Evolutionary conservation across 2,329 filamentous ascomycete genomes (phyloP).

Genomic region (Pseudogymnoascus sp.): DNA sequence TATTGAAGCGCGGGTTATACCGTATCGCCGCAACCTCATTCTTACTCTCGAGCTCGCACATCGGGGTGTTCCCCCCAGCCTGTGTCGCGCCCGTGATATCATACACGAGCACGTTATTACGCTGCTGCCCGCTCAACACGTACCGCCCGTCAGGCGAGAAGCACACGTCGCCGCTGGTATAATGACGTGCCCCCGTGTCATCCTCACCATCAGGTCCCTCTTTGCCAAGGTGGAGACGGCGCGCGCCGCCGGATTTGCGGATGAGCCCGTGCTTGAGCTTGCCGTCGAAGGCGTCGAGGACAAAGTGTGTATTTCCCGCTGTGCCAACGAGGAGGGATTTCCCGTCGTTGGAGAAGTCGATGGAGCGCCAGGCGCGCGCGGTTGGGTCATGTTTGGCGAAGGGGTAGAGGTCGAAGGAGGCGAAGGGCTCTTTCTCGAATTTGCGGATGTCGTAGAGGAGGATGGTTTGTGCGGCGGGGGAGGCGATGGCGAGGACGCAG

Average conservation of each 20-base stretch:
- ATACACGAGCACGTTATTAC: conserved; percentile 74
- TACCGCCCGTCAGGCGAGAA: conserved; percentile 86
- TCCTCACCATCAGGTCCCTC: conserved; percentile 19
- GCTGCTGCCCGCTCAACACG: conserved; percentile 68
- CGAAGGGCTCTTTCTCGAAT: conserved; percentile 85
- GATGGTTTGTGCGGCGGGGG: conserved; percentile 67
- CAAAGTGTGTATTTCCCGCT: conserved; percentile 73
- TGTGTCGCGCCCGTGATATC: conserved; percentile 44
- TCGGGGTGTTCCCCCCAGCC: conserved; percentile 42
- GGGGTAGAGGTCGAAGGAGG: conserved; percentile 67
- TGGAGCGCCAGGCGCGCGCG: conserved; percentile 63
- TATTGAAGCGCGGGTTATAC: conserved; percentile 86
- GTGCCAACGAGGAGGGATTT: conserved; percentile 80
- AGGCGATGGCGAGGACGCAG: conserved; percentile 82
- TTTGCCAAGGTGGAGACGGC: conserved; percentile 46
- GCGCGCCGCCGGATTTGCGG: conserved; percentile 46
- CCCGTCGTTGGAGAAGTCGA: conserved; percentile 95
- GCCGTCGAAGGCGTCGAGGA: conserved; percentile 90
- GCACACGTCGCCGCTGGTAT: conserved; percentile 67
- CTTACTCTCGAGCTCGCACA: conserved; percentile 55
- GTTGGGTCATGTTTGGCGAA: conserved; percentile 14
- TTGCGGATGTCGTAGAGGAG: conserved; percentile 90
- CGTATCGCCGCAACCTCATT: conserved; percentile 66
- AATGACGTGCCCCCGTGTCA: not conserved
- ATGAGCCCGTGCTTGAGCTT: conserved; percentile 64